Evolutionary conservation across 495 filamentous ascomycete species (phyloP), one percentile per base, ranked within the genome.

Genomic region (Xylaria castorea): DNA sequence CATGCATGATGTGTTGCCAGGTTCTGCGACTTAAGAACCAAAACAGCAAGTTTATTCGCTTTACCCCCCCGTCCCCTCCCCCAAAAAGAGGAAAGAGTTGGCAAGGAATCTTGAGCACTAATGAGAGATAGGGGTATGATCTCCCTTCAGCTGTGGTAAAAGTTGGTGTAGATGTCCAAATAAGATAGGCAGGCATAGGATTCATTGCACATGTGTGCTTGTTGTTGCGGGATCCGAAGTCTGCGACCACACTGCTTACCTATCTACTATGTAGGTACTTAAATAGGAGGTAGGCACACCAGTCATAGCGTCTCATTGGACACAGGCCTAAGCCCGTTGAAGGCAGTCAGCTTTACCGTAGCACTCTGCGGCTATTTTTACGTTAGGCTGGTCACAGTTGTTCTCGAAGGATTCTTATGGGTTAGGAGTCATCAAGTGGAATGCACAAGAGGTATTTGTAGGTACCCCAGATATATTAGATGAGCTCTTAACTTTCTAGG

Each of bases 341-440:
- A 67, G 30, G 46, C 64, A 18, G 64, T 46, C 16, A 32, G 44
- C 46, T 38, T 18, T 38, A 53, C 64, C 46, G 44, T 51, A 46
- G 44, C 42, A 67, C 46, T 34, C 44, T 53, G 64, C 18, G 20
- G 20, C 66, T 68, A 68, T 68, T 68, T 68, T 68, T 68, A 57
- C 44, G 66, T 42, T 30, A 36, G 66, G 66, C 12, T 30, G n/a
- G 38, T 30, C 36, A 22, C 34, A 57, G 50, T 68, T 68, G 50
- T 57, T 68, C 66, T 68, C 66, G 50, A 68, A 68, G 66, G 66
- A 68, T 68, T 68, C 66, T n/a, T 11, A 25, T n/a, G 34, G 32
- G 48, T 36, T 40, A 20, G 42, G 34, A 40, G 20, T 38, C 32
- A 67, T 38, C 46, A 7, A 20, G 32, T 60, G 55, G 55, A 18